Base-by-base conservation (phyloP, 441 rosid species). In the Theobroma grandiflorum region DNA sequence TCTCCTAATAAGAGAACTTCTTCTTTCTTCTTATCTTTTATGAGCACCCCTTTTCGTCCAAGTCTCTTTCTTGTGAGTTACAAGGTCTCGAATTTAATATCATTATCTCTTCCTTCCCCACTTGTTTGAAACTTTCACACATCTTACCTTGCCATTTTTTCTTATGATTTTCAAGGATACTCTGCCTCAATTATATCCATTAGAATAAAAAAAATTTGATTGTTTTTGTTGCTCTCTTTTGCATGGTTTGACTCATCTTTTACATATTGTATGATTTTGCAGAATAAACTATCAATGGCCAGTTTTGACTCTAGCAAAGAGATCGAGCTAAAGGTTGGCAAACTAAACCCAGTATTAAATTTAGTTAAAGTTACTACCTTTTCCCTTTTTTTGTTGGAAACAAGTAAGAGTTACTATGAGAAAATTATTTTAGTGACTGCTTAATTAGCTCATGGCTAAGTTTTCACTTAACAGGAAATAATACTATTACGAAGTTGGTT, bases 201-300 rank as follows among this genome's bases (percentile, higher is more conserved):
- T 0, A 6, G 4, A 6, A 8, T 10, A 59, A 31, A 5, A 62
- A 18, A 62, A 11, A 26, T 22, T 9, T 31, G 8, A 11, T 6
- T 47, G 0, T 47, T 14, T 68, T 20, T 20, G 16, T 68, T 10
- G 4, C n/a, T 11, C n/a, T 43, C 18, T 20, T 10, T 47, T 11
- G 38, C 40, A 69, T 81, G n/a, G 33, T 52, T 71, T 55, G 8
- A 1, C 42, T 67, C 38, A 31, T 58, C 14, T 53, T 66, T 33
- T 43, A 61, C 14, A 22, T 6, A 7, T 58, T 58, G 4, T 49
- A 43, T 14, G 38, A 71, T 49, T 72, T 2, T 31, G 63, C 82
- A 79, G 69, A 35, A 88, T 92, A 72, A 81, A 84, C 61, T 69
- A 84, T 73, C 84, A 70, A 78, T 85, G 84, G 87, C 89, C 70